phyloP scores from a whole-genome alignment of 768 basidiomycete genomes.

The Asterophora parasitica region DNA sequence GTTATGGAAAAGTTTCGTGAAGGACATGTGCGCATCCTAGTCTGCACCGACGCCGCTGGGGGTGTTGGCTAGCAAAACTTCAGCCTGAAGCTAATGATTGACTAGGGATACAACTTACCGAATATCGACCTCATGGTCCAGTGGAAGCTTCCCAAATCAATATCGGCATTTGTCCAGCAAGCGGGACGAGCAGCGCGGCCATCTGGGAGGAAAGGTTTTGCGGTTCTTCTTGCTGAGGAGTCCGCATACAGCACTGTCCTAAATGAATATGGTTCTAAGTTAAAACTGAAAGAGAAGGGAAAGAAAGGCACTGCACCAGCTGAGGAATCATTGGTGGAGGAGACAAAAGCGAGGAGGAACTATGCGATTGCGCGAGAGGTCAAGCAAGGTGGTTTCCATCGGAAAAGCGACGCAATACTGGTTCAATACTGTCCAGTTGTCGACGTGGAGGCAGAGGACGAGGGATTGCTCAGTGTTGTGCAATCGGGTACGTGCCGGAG shows the following conservation, averaged over 20 bases:
- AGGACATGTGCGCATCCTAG: conserved; percentile 22
- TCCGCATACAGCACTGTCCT: not conserved
- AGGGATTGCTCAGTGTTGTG: conserved; percentile 3
- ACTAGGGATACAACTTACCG: conserved; percentile 21
- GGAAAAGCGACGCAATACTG: not conserved
- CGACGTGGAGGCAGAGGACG: conserved; percentile 4
- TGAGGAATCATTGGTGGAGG: not conserved
- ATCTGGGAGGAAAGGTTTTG: not conserved
- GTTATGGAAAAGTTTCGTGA: conserved; percentile 23
- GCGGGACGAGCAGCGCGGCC: conserved; percentile 25
- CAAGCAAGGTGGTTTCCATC: not conserved
- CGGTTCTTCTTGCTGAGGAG: not conserved
- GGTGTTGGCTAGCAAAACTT: not conserved
- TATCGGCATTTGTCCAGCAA: conserved; percentile 27
- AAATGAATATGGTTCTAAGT: not conserved
- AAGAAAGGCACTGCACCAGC: not conserved
- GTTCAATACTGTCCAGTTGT: not conserved
- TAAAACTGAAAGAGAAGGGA: not conserved
- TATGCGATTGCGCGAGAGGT: not conserved
- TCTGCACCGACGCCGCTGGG: conserved; percentile 35
- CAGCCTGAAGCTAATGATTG: not conserved
- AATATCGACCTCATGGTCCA: conserved; percentile 29
- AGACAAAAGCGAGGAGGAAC: not conserved
- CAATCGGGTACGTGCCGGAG: conserved; percentile 4
- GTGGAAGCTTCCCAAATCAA: conserved; percentile 23